Percentiles rank a stretch among this genome's conserved stretches.
Conservation (phyloP, 2,329 filamentous ascomycete species). For the Sporothrix pseudoabietina region DNA sequence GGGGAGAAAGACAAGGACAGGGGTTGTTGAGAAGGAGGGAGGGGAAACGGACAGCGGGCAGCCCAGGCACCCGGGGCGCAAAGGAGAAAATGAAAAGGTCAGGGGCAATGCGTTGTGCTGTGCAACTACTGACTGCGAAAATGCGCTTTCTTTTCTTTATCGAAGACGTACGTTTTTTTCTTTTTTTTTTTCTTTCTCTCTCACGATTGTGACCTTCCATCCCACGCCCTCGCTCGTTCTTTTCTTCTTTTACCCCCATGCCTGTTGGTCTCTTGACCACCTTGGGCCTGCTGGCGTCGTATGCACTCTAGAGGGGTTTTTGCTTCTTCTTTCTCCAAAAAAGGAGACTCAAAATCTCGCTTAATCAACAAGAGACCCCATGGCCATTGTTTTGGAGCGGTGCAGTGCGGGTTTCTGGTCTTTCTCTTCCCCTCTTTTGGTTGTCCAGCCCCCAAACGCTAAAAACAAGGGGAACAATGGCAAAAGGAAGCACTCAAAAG, state of each 20-base stretch:
- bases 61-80: not conserved
- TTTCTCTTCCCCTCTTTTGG: not conserved
- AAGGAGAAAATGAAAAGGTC: constrained; percentile 10
- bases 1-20: not conserved
- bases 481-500: not conserved
- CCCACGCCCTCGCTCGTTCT: not conserved
- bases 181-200: no score
- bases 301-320: constrained; percentile 1
- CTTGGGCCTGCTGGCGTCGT: not conserved
- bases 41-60: not conserved
- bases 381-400: constrained; percentile 3
- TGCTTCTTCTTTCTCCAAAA: no score
- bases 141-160: not conserved
- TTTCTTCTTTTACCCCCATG: not conserved
- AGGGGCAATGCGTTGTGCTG: constrained; percentile 7
- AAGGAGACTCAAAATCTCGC: constrained; percentile 13
- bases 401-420: not conserved
- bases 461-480: not conserved
- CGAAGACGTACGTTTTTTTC: not conserved
- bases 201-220: not conserved
- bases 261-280: constrained; percentile 1
- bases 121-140: not conserved
- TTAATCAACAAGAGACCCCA: constrained; percentile 10
- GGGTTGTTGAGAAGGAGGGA: not conserved
- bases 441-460: constrained; percentile 5